Evolutionary conservation across 805 yeast genomes (phyloP), one percentile per base, ranked within the genome.

Genomic region (Zygotorulaspora chibaensis): DNA sequence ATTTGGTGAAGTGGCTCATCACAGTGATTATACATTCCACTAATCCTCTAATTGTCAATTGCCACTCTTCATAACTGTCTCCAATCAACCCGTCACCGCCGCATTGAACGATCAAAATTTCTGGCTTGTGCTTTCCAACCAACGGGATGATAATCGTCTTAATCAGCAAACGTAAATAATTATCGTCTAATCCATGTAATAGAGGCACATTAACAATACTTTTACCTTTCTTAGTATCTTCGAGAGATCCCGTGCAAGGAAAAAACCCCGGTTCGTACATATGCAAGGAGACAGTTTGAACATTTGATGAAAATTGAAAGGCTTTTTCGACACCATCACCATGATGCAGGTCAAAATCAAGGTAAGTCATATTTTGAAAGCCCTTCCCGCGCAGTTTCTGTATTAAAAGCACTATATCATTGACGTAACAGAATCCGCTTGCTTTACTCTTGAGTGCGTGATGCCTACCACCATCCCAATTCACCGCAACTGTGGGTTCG

Each of bases 391-490:
- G 61, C 11, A 84, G 66, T 31, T 68, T 63, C 37, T 73, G 68
- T 3, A 84, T 79, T 0, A 77, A 75, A 11, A 85, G 55, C 0
- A 79, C 82, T 7, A 83, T 74, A 56, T 85, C 95, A 53, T 84
- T 84, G 2, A 83, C 67, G 55, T 84, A 84, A 57, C 93, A 84
- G 56, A 81, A 84, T 2, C 91, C 91, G 9, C 83, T 71, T 1
- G 87, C 85, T 28, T 57, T 66, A 0, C 72, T 54, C 52, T 73
- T 74, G 37, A 65, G 68, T 3, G 81, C 80, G 62, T 84, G 93
- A 57, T 84, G 93, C 39, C 90, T 63, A 1, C 93, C 95, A 6
- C 95, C 95, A 55, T 79, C 77, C 89, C 89, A 85, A 57, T 83
- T 83, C 37, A 85, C 70, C 1, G 76, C 81, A 1, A 78, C 63